Evolutionary conservation across 768 basidiomycete genomes (phyloP).

Genomic region (Tricholoma sp.): DNA sequence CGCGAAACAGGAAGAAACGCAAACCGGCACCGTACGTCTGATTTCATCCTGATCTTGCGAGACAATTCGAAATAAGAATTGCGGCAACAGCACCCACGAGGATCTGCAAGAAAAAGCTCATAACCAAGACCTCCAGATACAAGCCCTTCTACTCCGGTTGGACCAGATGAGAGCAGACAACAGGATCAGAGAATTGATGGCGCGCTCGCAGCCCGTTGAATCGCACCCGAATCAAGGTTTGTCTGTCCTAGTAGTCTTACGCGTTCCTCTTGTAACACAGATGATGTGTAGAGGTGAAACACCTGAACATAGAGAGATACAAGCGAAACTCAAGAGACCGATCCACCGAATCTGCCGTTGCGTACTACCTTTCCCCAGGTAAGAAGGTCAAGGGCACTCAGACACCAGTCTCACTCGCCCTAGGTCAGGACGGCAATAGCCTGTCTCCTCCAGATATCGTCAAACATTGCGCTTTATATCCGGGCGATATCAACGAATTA

Average conservation of each 20-base stretch:
- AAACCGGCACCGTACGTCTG: constrained; percentile 48
- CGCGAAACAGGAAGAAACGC: constrained; percentile 50
- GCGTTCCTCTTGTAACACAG: not conserved
- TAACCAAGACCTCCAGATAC: constrained; percentile 41
- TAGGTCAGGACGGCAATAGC: not conserved
- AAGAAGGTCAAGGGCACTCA: constrained; percentile 1
- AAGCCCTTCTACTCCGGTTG: constrained; percentile 36
- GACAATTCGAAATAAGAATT: not conserved
- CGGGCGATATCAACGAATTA: constrained; percentile 45
- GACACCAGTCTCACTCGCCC: not conserved
- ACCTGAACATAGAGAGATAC: not conserved
- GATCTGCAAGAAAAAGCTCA: constrained; percentile 43
- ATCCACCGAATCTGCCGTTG: constrained; percentile 32
- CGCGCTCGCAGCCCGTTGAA: constrained; percentile 20
- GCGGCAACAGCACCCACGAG: constrained; percentile 45
- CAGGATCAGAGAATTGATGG: constrained; percentile 39
- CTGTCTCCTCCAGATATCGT: constrained; percentile 40
- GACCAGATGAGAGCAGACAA: constrained; percentile 35
- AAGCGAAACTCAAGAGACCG: constrained; percentile 20
- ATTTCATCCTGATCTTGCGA: not conserved
- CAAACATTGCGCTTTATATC: constrained; percentile 42
- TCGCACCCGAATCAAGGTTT: constrained; percentile 3
- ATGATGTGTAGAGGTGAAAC: not conserved
- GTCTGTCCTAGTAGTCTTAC: constrained; percentile 3
- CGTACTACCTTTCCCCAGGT: constrained; percentile 31